Conservation (phyloP, 2,329 filamentous ascomycete genomes). For the Eutypa lata region DNA sequence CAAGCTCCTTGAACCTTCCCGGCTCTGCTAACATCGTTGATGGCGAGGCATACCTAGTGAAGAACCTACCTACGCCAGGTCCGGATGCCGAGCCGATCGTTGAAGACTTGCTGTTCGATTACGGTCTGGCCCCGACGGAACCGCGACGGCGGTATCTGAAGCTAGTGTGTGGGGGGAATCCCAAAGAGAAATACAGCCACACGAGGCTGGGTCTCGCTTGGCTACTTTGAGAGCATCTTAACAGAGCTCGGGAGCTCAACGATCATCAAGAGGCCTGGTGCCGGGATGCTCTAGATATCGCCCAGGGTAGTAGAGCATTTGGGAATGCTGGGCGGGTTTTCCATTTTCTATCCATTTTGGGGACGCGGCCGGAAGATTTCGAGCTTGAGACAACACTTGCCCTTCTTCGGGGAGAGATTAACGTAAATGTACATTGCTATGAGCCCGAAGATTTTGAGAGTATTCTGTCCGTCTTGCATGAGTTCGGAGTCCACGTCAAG, state of each 20-base stretch:
- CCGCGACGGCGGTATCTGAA: slow-evolving; percentile 39
- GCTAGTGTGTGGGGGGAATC: slow-evolving; percentile 46
- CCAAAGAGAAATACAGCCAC: slow-evolving; percentile 34
- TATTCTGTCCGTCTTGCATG: slow-evolving; percentile 38
- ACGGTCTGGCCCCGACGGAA: slow-evolving; percentile 28
- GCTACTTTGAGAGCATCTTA: slow-evolving; percentile 36
- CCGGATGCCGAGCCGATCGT: slow-evolving; percentile 34
- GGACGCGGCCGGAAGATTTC: slow-evolving; percentile 26
- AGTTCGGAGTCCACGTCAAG: slow-evolving; percentile 38
- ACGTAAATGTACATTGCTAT: slow-evolving; percentile 44
- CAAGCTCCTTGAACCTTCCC: slow-evolving; percentile 42
- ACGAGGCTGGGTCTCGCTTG: slow-evolving; percentile 39
- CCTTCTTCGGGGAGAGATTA: slow-evolving; percentile 37
- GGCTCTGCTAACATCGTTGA: slow-evolving; percentile 43
- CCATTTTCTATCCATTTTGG: neutral
- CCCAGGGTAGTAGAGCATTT: neutral
- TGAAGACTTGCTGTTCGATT: slow-evolving; percentile 39
- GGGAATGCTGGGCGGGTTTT: neutral
- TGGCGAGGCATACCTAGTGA: slow-evolving; percentile 41
- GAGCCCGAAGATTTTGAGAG: slow-evolving; percentile 41
- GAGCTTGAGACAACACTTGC: slow-evolving; percentile 38
- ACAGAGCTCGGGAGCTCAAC: slow-evolving; percentile 32
- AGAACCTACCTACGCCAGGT: slow-evolving; percentile 35
- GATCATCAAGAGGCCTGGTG: slow-evolving; percentile 31
- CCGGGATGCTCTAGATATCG: neutral